Conservation (phyloP, 2,329 filamentous ascomycete species). For the Xylaria sp. region DNA sequence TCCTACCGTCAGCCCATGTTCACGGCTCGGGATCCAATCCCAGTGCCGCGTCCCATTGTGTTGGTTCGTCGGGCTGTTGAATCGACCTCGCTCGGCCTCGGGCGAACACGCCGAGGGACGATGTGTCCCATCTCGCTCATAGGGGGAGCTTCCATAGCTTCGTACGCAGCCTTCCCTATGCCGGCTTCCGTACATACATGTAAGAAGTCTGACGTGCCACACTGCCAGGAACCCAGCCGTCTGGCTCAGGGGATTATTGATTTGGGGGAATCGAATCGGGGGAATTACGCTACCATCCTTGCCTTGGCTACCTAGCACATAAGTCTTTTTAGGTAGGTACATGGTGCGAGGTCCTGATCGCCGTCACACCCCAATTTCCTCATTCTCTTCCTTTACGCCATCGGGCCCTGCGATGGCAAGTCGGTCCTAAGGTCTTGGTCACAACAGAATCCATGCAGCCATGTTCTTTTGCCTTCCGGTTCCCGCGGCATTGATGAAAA, state of each 20-base stretch:
- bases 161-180: conserved; percentile 1
- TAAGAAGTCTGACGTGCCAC: conserved; percentile 15
- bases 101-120: background rate
- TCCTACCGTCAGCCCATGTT: background rate
- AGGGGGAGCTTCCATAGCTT: conserved; percentile 5
- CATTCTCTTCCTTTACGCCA: background rate
- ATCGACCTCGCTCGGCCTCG: background rate
- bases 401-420: background rate
- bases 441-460: background rate
- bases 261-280: background rate
- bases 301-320: conserved; percentile 12
- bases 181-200: conserved; percentile 3
- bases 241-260: conserved; percentile 14
- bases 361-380: background rate
- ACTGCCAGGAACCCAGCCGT: conserved; percentile 13
- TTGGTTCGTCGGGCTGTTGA: background rate
- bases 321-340: too few species aligned
- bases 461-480: background rate
- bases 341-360: background rate
- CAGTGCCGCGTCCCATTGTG: background rate
- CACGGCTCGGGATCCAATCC: background rate
- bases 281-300: conserved; percentile 12
- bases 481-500: conserved; percentile 12
- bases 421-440: background rate
- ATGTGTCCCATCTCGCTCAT: background rate